A percentile compares a stretch with the other conserved stretches of the same genome.
Evolutionary conservation across 176 grass and related monocot species (phyloP).

Genomic region (Carex myosuroides): DNA sequence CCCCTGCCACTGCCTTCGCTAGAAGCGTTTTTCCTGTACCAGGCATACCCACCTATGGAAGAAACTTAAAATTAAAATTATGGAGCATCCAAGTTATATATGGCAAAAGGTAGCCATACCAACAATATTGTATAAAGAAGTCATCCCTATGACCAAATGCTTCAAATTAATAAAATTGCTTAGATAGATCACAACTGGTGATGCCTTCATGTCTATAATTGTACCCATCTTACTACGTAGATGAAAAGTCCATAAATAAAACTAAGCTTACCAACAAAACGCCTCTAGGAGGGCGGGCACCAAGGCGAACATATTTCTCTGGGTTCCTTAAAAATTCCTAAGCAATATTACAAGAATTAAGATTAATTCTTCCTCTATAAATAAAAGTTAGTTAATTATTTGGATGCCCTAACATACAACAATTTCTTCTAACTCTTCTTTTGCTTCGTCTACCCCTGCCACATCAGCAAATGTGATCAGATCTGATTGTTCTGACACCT

Average conservation of each 20-base stretch:
- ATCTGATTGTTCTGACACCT: slow-evolving; percentile 73
- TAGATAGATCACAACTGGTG: neutral
- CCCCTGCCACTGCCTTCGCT: slow-evolving; percentile 96
- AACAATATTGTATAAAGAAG: neutral
- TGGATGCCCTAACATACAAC: slow-evolving; percentile 49
- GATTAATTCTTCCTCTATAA: slow-evolving; percentile 10
- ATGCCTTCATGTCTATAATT: neutral
- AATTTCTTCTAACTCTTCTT: slow-evolving; percentile 99
- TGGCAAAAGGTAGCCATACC: neutral
- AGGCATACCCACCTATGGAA: slow-evolving; percentile 86
- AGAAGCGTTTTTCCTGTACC: slow-evolving; percentile 99
- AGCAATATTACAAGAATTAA: slow-evolving; percentile 6
- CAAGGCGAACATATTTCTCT: slow-evolving; percentile 87
- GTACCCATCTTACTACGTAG: neutral
- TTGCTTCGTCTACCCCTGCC: slow-evolving; percentile 97
- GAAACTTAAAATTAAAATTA: neutral
- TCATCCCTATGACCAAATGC: neutral
- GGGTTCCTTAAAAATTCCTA: slow-evolving; percentile 97
- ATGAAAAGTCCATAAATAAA: neutral
- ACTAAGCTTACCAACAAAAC: slow-evolving; percentile 83
- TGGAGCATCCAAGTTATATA: neutral
- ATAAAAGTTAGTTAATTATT: slow-evolving; percentile 28
- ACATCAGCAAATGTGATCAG: slow-evolving; percentile 93
- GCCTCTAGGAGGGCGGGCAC: slow-evolving; percentile 97
- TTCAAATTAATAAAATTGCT: slow-evolving; percentile 14